Evolutionary conservation across 495 filamentous ascomycete species (phyloP).

Genomic region (Aspergillus affinis): DNA sequence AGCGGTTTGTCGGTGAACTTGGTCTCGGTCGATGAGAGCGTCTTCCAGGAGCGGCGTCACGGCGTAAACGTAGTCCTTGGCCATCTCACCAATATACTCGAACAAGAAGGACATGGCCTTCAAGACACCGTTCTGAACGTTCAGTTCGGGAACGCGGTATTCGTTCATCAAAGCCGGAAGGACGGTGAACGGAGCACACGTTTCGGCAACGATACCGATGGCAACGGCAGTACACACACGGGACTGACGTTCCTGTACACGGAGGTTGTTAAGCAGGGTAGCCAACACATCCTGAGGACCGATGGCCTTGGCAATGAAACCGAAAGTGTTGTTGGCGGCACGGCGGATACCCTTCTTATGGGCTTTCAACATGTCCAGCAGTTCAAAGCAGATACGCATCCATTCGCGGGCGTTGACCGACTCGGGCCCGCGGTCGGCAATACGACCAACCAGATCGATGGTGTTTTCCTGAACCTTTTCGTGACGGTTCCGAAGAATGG

Average conservation of each 20-base stretch:
- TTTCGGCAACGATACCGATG: conserved; percentile 99
- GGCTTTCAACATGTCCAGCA: conserved; percentile 98
- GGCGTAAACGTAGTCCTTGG: conserved; percentile 98
- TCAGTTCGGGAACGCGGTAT: conserved; percentile 96
- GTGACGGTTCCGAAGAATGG: conserved; percentile 96
- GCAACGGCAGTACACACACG: conserved; percentile 98
- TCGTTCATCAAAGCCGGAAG: conserved; percentile 99
- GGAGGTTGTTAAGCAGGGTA: conserved; percentile 92
- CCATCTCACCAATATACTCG: conserved; percentile 99
- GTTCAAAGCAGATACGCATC: conserved; percentile 99
- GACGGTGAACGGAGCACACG: conserved; percentile 98
- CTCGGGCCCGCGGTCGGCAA: conserved; percentile 94
- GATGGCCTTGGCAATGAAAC: conserved; percentile 99
- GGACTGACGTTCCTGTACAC: conserved; percentile 96
- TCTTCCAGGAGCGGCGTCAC: conserved; percentile 97
- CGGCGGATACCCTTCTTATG: conserved; percentile 99
- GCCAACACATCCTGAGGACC: conserved; percentile 97
- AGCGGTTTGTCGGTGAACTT: conserved; percentile 96
- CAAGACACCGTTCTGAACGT: conserved; percentile 97
- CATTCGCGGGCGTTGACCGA: conserved; percentile 96
- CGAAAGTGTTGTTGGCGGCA: conserved; percentile 99
- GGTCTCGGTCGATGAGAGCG: conserved; percentile 95
- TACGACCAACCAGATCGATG: conserved; percentile 98
- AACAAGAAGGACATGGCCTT: conserved; percentile 97
- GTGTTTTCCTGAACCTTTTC: conserved; percentile 99